Base-by-base conservation (phyloP, 495 filamentous ascomycete genomes). In the Neurospora terricola region DNA sequence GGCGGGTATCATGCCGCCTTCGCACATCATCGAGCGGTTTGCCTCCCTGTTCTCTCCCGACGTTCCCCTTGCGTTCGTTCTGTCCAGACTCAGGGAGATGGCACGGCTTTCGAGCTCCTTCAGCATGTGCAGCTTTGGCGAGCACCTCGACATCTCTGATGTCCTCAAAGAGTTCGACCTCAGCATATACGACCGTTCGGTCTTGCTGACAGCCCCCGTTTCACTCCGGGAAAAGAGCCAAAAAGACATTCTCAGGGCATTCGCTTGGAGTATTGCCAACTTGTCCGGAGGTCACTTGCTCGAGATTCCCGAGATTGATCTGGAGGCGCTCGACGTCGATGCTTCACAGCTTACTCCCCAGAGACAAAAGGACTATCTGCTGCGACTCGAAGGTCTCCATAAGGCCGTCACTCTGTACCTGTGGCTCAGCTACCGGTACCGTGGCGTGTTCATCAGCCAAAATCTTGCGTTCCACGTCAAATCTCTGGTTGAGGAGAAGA, bases 391-490 rank as follows among this genome's bases (percentile, higher is more conserved):
- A 81, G 77, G 75, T 21, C 82, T 98, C 30, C 96, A 99, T 82
- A 93, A 92, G 78, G 84, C 88, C 18, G 81, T 98, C 39, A 91
- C 95, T 23, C 81, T 95, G 23, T 99, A 97, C 76, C 84, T 94
- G 9, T 99, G 96, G 96, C 85, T 98, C 79, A 88, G 86, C 69
- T 90, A 89, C 78, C 88, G 88, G 14, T 90, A 87, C 78, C 86
- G 90, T 12, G 93, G 94, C 70, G 86, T 97, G 12, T 97, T 98
- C 79, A 87, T 86, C 12, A 92, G 91, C 74, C 88, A 94, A 74
- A 85, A 85, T 37, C 87, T 97, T 30, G 93, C 93, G 2, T 88
- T 91, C 70, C 90, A 97, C 80, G 88, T 93, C 42, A 98, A 98
- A 80, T 78, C 81, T 23, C 74, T 97, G 69, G 90, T 94, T 18